phyloP scores from a whole-genome alignment of 345 rosid genomes.

The Citrus hindsii region DNA sequence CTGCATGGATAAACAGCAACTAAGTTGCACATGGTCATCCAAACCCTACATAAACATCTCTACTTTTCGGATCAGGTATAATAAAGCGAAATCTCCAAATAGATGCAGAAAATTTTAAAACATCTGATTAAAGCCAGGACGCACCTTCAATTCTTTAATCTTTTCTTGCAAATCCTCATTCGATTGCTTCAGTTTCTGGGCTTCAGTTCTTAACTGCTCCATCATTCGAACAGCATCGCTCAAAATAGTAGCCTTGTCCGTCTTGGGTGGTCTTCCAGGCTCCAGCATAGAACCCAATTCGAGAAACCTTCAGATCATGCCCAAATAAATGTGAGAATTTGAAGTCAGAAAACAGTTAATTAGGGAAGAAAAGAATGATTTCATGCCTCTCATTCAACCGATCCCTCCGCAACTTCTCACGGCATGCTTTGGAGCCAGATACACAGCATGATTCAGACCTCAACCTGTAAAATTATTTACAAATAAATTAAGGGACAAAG shows the following conservation, averaged over 20 bases:
- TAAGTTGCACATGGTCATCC: not conserved
- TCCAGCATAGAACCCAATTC: slow-evolving; percentile 34
- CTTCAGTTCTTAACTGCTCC: slow-evolving; percentile 25
- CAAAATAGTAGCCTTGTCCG: slow-evolving; percentile 31
- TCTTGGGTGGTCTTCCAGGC: slow-evolving; percentile 31
- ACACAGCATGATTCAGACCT: slow-evolving; percentile 10
- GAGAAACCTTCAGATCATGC: slow-evolving; percentile 25
- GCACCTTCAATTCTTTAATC: slow-evolving; percentile 35
- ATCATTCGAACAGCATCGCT: slow-evolving; percentile 32
- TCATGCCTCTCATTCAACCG: slow-evolving; percentile 24
- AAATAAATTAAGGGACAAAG: not conserved
- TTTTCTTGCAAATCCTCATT: slow-evolving; percentile 28
- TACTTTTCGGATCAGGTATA: not conserved
- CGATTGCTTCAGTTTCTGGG: slow-evolving; percentile 24
- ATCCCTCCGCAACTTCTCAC: slow-evolving; percentile 25
- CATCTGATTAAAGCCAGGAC: not conserved
- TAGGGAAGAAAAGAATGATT: not conserved
- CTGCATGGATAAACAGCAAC: slow-evolving; percentile 17
- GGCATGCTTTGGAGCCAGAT: slow-evolving; percentile 26
- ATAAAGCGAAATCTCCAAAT: not conserved
- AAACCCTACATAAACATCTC: not conserved
- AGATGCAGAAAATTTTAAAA: not conserved
- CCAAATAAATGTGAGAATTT: slow-evolving; percentile 5
- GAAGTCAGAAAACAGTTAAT: not conserved
- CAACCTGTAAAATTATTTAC: slow-evolving; percentile 8